Base-by-base conservation (phyloP, 2,329 filamentous ascomycete genomes). In the Venturia effusa region DNA sequence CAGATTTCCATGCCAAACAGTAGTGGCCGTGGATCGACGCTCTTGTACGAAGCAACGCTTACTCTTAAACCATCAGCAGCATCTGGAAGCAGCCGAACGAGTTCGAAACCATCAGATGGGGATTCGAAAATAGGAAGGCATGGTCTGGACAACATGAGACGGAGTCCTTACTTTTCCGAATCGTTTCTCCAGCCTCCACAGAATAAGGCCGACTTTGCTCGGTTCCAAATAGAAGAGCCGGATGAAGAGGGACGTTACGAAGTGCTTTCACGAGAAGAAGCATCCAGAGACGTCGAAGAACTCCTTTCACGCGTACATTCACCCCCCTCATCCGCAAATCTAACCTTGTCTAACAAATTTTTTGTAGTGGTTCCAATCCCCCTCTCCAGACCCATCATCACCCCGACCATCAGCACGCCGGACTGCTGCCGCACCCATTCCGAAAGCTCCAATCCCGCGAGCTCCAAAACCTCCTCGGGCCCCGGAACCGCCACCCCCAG, bases 1-100 rank as follows among this genome's bases (percentile, higher is more conserved):
- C 51, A 57, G 30, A 32, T 57, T 11, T 32, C 51, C 10, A 57
- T 57, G 51, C 51, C 51, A 57, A 57, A 57, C 30, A 57, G 51
- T 15, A 57, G 15, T 22, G 51, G 51, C 15, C 51, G 51, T 34
- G 51, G 30, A n/a, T 57, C 51, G n/a, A 57, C 51, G 51, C 51
- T 57, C n/a, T 24, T 57, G 17, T 57, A 57, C 19, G 51, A 57
- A 22, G 51, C 51, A 6, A 57, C 51, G 3, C 51, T 57, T 57
- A 57, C 51, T 19, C 51, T 57, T 30, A 57, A 57, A 34, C 30
- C 51, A 7, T 32, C 51, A 5, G 4, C 27, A 57, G 27, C 15
- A 34, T 34, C 27, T n/a, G 30, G 51, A 10, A 34, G 30, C 8
- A 57, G 13, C 19, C 51, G 51, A 32, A 57, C 34, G 30, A 34